Evolutionary conservation across 1,139 yeast species (phyloP), one percentile per base, ranked within the genome.

Genomic region (Taiozyma sp.): DNA sequence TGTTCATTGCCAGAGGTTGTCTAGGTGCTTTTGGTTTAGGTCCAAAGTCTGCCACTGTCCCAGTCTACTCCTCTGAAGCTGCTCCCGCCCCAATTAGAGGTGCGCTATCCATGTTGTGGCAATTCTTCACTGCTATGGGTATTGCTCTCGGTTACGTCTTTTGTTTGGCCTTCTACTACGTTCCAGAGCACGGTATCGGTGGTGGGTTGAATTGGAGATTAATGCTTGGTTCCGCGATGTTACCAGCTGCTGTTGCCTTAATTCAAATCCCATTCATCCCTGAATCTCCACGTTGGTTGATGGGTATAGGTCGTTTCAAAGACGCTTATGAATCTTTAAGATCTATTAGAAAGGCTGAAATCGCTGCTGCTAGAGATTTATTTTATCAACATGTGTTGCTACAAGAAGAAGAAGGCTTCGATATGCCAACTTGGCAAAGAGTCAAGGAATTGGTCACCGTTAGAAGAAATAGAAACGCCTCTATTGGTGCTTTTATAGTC

Each of bases 71-170:
- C 39, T 90, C 95, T 9, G 96, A 88, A 65, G 83, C 89, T 66
- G 73, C 88, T 5, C 95, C 95, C 3, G 83, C 85, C 42, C 75
- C 76, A 40, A 81, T 87, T 55, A 76, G 96, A 64, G 96, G 96
- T 56, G 81, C 90, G 3, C 70, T 88, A 55, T 90, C 87, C 47
- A 86, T 87, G 93, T 77, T 84, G 73, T 88, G 95, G 95, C 96
- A 88, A 70, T 79, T 85, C 66, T 87, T 87, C 78, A 88, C 95
- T 10, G 95, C 95, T 6, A 83, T 85, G 55, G 96, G 96, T 62
- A 86, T 88, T 61, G 85, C 85, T 81, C 73, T 87, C 60, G 95
- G 95, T 47, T 85, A 85, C 64, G 83, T 84, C 49, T 76, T 87
- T 46, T 77, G 83, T 26, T 71, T 87, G 51, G 88, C 88, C 0